Base-by-base conservation (phyloP, 169 alveolate genomes). In the Babesia bovis region DNA sequence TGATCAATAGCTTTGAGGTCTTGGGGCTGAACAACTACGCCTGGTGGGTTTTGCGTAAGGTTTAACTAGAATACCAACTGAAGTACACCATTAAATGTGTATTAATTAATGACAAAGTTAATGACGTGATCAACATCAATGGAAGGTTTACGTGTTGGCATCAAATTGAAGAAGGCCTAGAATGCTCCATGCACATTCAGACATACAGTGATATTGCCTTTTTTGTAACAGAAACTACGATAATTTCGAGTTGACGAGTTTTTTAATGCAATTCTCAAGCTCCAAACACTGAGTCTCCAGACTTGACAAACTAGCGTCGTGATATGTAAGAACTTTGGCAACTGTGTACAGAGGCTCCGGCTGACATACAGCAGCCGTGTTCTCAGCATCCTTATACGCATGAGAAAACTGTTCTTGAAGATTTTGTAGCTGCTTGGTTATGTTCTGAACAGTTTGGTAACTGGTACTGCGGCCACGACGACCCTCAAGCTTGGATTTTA, bases 321-420 rank as follows among this genome's bases (percentile, higher is more conserved):
- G 87, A 78, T 69, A 79, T 21, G 83, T 51, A 9, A 79, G 71
- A 44, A 79, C 83, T 61, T 79, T 79, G 23, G 87, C 87, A 13
- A 79, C 74, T 3, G 82, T 79, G 71, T 53, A 67, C 2, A 79
- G 47, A 28, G 87, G 87, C 59, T 79, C 87, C 51, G 87, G 87
- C 57, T 79, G 87, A 60, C 83, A 79, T 13, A 44, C 78, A 17
- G 49, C 51, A 0, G 83, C 82, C 17, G 76, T 63, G 26, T 67
- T 52, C n/a, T 79, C 87, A 21, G 83, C 83, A 38, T 41, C 83
- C 57, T 79, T 69, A 30, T 56, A 57, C 13, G 87, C 75, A 19
- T 57, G 42, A 7, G 82, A 53, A 33, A 79, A 53, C 36, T 79
- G 87, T 23, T 67, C 87, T 6, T 52, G 19, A 30, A 79, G 70